A percentile compares a stretch with the other conserved stretches of the same genome.
phyloP scores from a whole-genome alignment of 805 yeast species.

The Geotrichum ghanense region DNA sequence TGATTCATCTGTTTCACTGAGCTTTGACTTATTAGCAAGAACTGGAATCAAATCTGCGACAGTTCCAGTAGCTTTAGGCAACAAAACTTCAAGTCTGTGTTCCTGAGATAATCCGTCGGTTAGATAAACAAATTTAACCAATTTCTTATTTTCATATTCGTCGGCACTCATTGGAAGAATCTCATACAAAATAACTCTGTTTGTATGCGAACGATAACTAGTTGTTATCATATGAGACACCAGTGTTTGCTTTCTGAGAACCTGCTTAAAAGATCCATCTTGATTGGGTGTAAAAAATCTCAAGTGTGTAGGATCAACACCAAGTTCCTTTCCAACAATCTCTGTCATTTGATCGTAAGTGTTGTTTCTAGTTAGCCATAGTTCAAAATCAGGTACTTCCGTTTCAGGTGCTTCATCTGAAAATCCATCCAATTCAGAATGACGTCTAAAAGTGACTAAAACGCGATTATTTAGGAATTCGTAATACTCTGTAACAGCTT shows the following conservation, averaged over 20 bases:
- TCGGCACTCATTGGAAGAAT: conserved; percentile 58
- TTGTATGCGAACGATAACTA: conserved; percentile 10
- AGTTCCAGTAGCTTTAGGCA: conserved; percentile 46
- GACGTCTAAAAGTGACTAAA: conserved; percentile 15
- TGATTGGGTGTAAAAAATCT: conserved; percentile 54
- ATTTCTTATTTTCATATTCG: conserved; percentile 67
- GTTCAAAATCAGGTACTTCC: conserved; percentile 20
- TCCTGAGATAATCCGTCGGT: conserved; percentile 60
- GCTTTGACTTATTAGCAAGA: conserved; percentile 42
- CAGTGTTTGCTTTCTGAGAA: conserved; percentile 24
- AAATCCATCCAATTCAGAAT: conserved; percentile 17
- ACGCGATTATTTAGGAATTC: conserved; percentile 24
- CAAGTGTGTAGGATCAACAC: conserved; percentile 47
- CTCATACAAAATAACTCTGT: conserved; percentile 53
- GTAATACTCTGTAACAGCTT: conserved; percentile 20
- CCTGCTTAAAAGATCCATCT: conserved; percentile 35
- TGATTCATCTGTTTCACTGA: conserved; percentile 32
- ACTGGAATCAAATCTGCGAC: conserved; percentile 44
- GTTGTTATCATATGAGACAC: conserved; percentile 25
- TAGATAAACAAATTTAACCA: conserved; percentile 60
- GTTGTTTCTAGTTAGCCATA: conserved; percentile 60
- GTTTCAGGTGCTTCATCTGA: conserved; percentile 7
- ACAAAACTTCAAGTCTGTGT: conserved; percentile 54
- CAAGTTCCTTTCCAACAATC: conserved; percentile 44
- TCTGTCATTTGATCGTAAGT: conserved; percentile 48